These are phyloP conservation scores for Salvia rosmarinus DNA, from an alignment of 257 asterid species.

Conservation along the genomic window DNA sequence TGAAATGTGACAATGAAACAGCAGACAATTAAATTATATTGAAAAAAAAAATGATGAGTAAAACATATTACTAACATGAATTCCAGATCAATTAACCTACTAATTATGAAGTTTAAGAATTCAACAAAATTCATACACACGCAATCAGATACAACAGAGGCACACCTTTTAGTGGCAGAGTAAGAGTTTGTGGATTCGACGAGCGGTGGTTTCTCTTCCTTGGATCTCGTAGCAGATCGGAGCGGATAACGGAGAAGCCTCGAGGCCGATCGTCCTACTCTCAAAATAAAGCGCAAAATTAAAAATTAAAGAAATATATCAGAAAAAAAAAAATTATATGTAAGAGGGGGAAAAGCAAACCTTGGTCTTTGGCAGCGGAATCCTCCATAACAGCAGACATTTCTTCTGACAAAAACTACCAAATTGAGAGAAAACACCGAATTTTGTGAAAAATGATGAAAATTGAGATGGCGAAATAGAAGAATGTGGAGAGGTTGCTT, in stretches of 20 bases:
- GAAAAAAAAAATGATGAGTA: not conserved
- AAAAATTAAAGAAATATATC: not conserved
- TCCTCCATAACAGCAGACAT: slow-evolving; percentile 51
- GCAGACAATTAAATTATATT: not conserved
- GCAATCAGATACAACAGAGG: too few species aligned
- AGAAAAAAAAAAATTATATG: not conserved
- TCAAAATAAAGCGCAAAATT: slow-evolving; percentile 24
- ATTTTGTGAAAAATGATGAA: slow-evolving; percentile 9
- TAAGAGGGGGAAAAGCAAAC: not conserved
- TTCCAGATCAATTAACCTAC: not conserved
- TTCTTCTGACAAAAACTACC: slow-evolving; percentile 21
- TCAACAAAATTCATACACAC: too few species aligned
- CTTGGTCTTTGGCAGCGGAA: slow-evolving; percentile 56
- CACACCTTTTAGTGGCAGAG: slow-evolving; percentile 57
- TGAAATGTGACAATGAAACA: not conserved
- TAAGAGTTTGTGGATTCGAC: slow-evolving; percentile 56
- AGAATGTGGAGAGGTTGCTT: not conserved
- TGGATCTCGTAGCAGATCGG: slow-evolving; percentile 63
- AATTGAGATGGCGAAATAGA: slow-evolving; percentile 19
- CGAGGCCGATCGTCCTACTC: slow-evolving; percentile 54
- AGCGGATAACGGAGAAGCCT: slow-evolving; percentile 90
- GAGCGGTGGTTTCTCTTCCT: slow-evolving; percentile 70
- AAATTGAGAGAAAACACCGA: not conserved
- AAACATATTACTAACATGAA: not conserved
- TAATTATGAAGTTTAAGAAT: not conserved